Evolutionary conservation across 2,329 filamentous ascomycete species (phyloP).

Genomic region (Didymella keratinophila): DNA sequence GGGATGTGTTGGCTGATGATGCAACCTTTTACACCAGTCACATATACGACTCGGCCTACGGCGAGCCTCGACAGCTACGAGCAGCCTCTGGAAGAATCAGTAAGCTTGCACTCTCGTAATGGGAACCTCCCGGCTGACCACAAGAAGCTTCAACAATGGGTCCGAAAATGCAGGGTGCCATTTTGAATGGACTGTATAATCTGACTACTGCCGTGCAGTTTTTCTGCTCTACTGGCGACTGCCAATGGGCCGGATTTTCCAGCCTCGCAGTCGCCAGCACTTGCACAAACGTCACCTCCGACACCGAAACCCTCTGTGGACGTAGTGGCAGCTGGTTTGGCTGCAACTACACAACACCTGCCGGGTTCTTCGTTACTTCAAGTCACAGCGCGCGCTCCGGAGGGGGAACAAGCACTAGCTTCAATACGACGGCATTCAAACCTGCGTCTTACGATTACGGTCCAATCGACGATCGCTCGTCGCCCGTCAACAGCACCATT

Average conservation of each 20-base stretch:
- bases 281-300: slow-evolving; percentile 4
- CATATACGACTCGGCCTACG: slow-evolving; percentile 8
- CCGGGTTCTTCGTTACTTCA: background rate
- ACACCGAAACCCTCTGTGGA: background rate
- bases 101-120: background rate
- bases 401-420: background rate
- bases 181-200: slow-evolving; percentile 7
- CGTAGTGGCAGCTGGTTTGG: background rate
- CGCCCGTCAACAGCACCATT: slow-evolving; percentile 3
- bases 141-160: slow-evolving; percentile 1
- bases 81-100: background rate
- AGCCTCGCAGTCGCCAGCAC: background rate
- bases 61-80: background rate
- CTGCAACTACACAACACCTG: slow-evolving; percentile 1
- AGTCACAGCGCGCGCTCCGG: background rate
- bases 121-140: background rate
- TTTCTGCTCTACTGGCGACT: slow-evolving; percentile 1
- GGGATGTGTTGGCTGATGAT: background rate
- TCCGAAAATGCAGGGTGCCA: slow-evolving; percentile 8
- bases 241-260: slow-evolving; percentile 6
- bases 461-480: background rate
- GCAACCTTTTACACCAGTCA: slow-evolving; percentile 7
- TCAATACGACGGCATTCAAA: slow-evolving; percentile 1
- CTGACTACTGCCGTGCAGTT: background rate
- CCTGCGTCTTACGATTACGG: background rate